Base-by-base conservation (phyloP, 2,329 filamentous ascomycete species). In the Scedosporium dehoogii region DNA sequence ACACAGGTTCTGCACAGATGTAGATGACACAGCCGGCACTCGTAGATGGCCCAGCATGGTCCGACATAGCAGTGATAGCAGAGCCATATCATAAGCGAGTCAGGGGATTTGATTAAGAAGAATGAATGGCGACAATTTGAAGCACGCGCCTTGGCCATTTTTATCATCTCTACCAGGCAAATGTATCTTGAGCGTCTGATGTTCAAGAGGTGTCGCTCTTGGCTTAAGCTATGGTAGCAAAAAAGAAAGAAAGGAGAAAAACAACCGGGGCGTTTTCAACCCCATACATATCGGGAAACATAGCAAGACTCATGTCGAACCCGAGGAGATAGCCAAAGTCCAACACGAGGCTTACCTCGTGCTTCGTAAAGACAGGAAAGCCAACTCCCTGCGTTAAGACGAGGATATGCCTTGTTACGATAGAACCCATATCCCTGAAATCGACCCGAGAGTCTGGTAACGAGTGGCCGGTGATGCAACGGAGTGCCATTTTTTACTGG, bases 1-100 rank as follows among this genome's bases (percentile, higher is more conserved):
- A 44, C 33, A 23, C 59, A 61, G 42, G 27, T 56, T n/a, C 29
- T 41, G 29, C 59, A 61, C 4, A 61, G 18, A 23, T 61, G 59
- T 2, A 25, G 4, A n/a, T 27, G 4, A 27, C 59, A 61, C 12
- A 61, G n/a, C 14, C 59, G 46, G 6, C 59, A 61, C 48, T 61
- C 59, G 33, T 55, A 51, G 27, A 61, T 61, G 41, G 59, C 59
- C 59, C 59, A 61, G 48, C 59, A 61, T 21, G 59, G 59, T 4
- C 59, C 59, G 6, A 25, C 53, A 44, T 61, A 61, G 21, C 59
- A 61, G 4, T 55, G 27, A 5, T 6, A 23, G 10, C 59, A 61
- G 48, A 56, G 29, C 59, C 59, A 61, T 41, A 18, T 48, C 7
- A 61, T 38, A 29, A 61, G 41, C 3, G 48, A 55, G 33, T 61